These are phyloP conservation scores for Diaporthe capsici DNA, from an alignment of 2,329 filamentous ascomycete species.

Conservation along the genomic window DNA sequence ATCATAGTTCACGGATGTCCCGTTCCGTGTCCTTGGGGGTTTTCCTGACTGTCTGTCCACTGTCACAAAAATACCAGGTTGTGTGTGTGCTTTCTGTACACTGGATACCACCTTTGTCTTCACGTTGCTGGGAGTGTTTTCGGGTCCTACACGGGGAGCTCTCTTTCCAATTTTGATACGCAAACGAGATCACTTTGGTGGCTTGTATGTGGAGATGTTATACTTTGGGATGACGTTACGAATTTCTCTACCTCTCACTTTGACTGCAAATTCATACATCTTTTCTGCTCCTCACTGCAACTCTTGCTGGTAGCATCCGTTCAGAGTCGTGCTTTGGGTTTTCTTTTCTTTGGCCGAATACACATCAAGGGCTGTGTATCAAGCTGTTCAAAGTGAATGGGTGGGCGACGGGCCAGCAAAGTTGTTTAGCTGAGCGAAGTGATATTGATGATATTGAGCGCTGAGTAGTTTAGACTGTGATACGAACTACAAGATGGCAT, in stretches of 20 bases:
- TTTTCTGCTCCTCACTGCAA: constrained; percentile 8
- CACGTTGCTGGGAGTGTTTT: constrained; percentile 44
- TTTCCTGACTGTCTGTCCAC: constrained; percentile 29
- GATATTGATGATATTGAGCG: background rate
- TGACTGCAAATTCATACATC: constrained; percentile 30
- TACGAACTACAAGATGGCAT: constrained; percentile 20
- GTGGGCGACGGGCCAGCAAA: background rate
- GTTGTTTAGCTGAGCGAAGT: constrained; percentile 3
- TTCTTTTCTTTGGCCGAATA: background rate
- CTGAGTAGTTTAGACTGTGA: constrained; percentile 14
- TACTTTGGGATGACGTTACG: constrained; percentile 41
- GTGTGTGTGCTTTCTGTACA: constrained; percentile 45
- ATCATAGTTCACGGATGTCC: constrained; percentile 39
- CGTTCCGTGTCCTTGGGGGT: constrained; percentile 36
- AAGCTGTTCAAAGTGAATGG: background rate
- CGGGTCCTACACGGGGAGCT: constrained; percentile 42
- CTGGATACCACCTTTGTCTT: constrained; percentile 49
- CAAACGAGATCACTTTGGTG: constrained; percentile 25
- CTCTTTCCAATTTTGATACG: constrained; percentile 39
- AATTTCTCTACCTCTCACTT: constrained; percentile 40
- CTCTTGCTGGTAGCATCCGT: constrained; percentile 11
- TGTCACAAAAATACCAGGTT: constrained; percentile 41
- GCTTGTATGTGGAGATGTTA: constrained; percentile 29
- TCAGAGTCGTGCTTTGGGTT: background rate
- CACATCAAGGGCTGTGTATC: background rate